A percentile compares a stretch with the other conserved stretches of the same genome.
Evolutionary conservation across 1,284 basidiomycete species (phyloP).

Genomic region (Grifola frondosa): DNA sequence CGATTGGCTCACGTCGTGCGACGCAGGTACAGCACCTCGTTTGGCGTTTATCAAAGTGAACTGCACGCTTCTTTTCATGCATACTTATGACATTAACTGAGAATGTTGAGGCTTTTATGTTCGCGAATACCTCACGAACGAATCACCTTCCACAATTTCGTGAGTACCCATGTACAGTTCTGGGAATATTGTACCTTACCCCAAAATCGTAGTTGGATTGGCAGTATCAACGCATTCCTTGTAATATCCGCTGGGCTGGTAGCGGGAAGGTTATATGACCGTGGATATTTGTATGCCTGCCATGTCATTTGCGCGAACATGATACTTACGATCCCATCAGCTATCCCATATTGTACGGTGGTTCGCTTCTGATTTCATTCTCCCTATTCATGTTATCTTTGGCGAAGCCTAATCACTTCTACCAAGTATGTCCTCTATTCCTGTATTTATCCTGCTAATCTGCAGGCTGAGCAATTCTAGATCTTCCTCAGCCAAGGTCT

Average conservation of each 20-base stretch:
- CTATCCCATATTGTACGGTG: constrained; percentile 13
- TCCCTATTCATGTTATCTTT: constrained; percentile 34
- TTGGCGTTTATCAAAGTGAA: constrained; percentile 47
- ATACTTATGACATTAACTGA: neutral
- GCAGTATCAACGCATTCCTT: constrained; percentile 38
- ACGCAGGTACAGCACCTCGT: constrained; percentile 42
- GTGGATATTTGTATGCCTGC: constrained; percentile 22
- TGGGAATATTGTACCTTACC: constrained; percentile 12
- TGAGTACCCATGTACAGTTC: constrained; percentile 6
- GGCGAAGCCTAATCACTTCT: constrained; percentile 27
- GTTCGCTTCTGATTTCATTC: constrained; percentile 9
- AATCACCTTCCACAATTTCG: constrained; percentile 37
- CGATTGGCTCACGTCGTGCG: too few species aligned
- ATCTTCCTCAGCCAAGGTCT: constrained; percentile 35
- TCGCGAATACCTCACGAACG: constrained; percentile 13
- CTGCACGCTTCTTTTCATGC: neutral
- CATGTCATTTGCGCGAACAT: neutral
- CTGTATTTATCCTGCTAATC: neutral
- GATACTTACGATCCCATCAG: neutral
- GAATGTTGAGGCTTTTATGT: constrained; percentile 12
- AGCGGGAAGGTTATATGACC: constrained; percentile 32
- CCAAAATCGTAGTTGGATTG: constrained; percentile 45
- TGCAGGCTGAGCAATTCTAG: constrained; percentile 7
- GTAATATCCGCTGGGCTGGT: constrained; percentile 30
- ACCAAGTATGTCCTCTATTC: constrained; percentile 20